Evolutionary conservation across 495 filamentous ascomycete species (phyloP).

Genomic region (Penicillium crystallinum): DNA sequence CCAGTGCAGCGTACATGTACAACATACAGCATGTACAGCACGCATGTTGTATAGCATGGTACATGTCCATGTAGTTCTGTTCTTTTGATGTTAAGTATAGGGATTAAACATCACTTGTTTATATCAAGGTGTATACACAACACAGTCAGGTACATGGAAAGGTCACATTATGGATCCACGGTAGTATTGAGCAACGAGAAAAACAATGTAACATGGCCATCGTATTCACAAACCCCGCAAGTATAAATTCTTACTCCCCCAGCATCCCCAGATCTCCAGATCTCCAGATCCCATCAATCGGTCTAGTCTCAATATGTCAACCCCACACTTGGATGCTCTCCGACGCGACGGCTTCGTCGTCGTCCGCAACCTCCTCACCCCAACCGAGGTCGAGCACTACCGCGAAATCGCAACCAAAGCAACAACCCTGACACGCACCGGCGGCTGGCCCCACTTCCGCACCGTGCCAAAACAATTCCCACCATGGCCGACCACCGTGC

Average conservation of each 20-base stretch:
- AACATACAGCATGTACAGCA: too few relatives aligned
- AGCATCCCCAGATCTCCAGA: background rate
- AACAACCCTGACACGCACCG: slow-evolving; percentile 52
- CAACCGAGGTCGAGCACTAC: slow-evolving; percentile 46
- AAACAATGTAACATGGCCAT: background rate
- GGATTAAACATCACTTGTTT: too few relatives aligned
- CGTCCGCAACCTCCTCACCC: slow-evolving; percentile 43
- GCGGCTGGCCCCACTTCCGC: slow-evolving; percentile 71
- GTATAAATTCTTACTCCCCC: too few relatives aligned
- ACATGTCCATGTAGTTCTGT: too few relatives aligned
- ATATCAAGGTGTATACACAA: too few relatives aligned
- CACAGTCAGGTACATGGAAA: background rate
- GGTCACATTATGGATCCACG: slow-evolving; percentile 16
- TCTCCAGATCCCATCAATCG: background rate
- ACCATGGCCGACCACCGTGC: slow-evolving; percentile 57
- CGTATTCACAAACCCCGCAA: background rate
- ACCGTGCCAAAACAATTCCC: slow-evolving; percentile 84
- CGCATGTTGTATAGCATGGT: too few relatives aligned
- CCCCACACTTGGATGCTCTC: slow-evolving; percentile 37
- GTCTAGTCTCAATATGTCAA: slow-evolving; percentile 14
- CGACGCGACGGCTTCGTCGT: slow-evolving; percentile 46
- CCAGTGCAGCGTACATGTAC: too few relatives aligned
- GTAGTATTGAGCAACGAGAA: slow-evolving; percentile 11
- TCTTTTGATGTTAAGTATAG: too few relatives aligned
- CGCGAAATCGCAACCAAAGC: slow-evolving; percentile 49